Percentiles rank a stretch among this genome's conserved stretches.
Evolutionary conservation across 2,329 filamentous ascomycete species (phyloP).

Genomic region (Huntiella decipiens): DNA sequence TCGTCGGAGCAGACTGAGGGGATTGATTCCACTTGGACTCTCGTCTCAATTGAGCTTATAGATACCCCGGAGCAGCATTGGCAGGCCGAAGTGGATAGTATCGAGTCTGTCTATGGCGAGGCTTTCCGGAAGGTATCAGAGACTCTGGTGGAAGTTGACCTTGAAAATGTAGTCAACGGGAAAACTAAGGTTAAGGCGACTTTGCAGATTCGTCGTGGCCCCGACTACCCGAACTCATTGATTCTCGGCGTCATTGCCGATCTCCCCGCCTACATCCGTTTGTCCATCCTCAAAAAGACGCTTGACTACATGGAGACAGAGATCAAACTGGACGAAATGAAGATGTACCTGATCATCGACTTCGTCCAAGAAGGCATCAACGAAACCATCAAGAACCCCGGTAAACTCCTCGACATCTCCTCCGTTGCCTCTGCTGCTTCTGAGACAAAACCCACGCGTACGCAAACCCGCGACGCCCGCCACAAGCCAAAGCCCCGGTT

Average conservation of each 20-base stretch:
- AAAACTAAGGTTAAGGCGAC: constrained; percentile 32
- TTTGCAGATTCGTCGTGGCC: constrained; percentile 51
- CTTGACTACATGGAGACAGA: constrained; percentile 51
- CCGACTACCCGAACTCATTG: constrained; percentile 51
- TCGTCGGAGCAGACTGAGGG: constrained; percentile 13
- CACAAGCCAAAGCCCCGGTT: constrained; percentile 8
- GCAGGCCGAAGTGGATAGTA: constrained; percentile 67
- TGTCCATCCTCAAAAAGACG: constrained; percentile 67
- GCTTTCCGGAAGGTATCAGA: constrained; percentile 42
- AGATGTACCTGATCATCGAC: constrained; percentile 70
- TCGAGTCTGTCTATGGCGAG: constrained; percentile 74
- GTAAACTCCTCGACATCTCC: constrained; percentile 66
- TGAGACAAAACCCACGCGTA: constrained; percentile 23
- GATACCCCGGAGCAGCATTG: constrained; percentile 45
- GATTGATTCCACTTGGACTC: no score
- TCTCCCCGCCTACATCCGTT: constrained; percentile 78
- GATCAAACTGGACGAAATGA: constrained; percentile 69
- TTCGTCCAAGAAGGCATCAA: constrained; percentile 80
- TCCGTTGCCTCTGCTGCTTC: constrained; percentile 51
- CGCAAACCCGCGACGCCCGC: constrained; percentile 14
- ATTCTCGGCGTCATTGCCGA: constrained; percentile 51
- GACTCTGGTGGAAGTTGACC: constrained; percentile 49
- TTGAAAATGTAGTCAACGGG: constrained; percentile 37
- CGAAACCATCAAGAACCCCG: constrained; percentile 66
- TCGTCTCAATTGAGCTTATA: constrained; percentile 28